Conservation (phyloP, 345 rosid species). For the Alliaria petiolata region DNA sequence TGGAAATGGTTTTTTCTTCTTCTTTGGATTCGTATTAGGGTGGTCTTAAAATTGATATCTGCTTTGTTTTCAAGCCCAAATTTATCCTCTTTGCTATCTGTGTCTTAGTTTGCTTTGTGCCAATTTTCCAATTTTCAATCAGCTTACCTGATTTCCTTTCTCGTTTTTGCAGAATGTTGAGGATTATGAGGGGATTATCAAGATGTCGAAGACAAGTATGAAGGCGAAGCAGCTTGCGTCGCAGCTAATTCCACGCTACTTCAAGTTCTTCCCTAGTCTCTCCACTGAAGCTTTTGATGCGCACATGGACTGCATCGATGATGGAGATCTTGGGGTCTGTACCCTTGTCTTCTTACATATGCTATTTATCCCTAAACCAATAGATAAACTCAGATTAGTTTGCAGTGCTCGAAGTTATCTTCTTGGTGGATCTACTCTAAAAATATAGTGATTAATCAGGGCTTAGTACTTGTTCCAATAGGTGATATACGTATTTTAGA, state of each 20-base stretch:
- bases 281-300: slow-evolving; percentile 63
- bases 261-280: slow-evolving; percentile 90
- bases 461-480: background rate
- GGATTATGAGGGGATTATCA: slow-evolving; percentile 87
- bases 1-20: background rate
- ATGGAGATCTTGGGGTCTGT: slow-evolving; percentile 88
- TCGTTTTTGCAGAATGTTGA: slow-evolving; percentile 52
- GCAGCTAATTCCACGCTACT: slow-evolving; percentile 96
- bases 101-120: background rate
- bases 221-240: slow-evolving; percentile 96
- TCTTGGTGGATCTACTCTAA: background rate
- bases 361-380: background rate
- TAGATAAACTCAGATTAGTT: background rate
- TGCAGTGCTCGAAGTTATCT: background rate
- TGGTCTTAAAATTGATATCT: background rate
- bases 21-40: background rate
- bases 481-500: background rate
- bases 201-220: slow-evolving; percentile 63
- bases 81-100: background rate
- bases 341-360: background rate
- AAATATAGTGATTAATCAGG: background rate
- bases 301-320: slow-evolving; percentile 87
- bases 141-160: background rate
- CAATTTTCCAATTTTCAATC: background rate
- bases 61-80: background rate